Conservation (phyloP, 1,284 basidiomycete species). For the Ceratobasidium sp. region DNA sequence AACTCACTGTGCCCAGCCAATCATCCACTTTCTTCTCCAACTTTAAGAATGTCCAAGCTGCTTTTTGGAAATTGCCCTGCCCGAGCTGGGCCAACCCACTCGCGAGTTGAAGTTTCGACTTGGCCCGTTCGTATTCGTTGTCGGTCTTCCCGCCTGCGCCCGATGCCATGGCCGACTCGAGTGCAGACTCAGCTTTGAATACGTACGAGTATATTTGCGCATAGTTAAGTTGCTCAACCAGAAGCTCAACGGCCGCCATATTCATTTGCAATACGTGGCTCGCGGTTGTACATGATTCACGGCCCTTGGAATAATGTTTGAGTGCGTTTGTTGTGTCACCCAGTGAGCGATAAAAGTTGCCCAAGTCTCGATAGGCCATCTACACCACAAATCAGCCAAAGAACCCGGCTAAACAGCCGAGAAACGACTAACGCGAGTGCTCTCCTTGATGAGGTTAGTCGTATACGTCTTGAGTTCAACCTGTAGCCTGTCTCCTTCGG, state of each 20-base stretch:
- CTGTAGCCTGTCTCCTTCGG: constrained; percentile 76
- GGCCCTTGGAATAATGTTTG: constrained; percentile 80
- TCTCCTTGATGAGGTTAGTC: constrained; percentile 94
- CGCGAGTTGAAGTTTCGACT: constrained; percentile 73
- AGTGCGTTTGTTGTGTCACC: constrained; percentile 75
- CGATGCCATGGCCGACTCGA: constrained; percentile 63
- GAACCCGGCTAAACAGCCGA: constrained; percentile 18
- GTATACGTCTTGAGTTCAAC: constrained; percentile 88
- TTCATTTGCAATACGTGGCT: constrained; percentile 88
- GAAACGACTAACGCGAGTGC: constrained; percentile 74
- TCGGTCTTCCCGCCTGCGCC: constrained; percentile 51
- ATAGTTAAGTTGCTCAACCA: constrained; percentile 84
- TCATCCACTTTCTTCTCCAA: constrained; percentile 73
- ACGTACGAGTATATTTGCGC: constrained; percentile 83
- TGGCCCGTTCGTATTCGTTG: constrained; percentile 67
- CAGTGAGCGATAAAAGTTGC: constrained; percentile 69
- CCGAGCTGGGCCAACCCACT: constrained; percentile 75
- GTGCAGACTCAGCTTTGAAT: constrained; percentile 87
- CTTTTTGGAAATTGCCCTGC: constrained; percentile 74
- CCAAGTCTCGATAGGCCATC: constrained; percentile 88
- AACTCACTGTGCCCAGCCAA: constrained; percentile 69
- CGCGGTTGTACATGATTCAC: constrained; percentile 85
- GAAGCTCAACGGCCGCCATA: constrained; percentile 78
- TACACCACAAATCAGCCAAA: constrained; percentile 45
- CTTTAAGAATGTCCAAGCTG: constrained; percentile 71